phyloP scores from a whole-genome alignment of 2,329 filamentous ascomycete species.

The Pseudogymnoascus sp. region DNA sequence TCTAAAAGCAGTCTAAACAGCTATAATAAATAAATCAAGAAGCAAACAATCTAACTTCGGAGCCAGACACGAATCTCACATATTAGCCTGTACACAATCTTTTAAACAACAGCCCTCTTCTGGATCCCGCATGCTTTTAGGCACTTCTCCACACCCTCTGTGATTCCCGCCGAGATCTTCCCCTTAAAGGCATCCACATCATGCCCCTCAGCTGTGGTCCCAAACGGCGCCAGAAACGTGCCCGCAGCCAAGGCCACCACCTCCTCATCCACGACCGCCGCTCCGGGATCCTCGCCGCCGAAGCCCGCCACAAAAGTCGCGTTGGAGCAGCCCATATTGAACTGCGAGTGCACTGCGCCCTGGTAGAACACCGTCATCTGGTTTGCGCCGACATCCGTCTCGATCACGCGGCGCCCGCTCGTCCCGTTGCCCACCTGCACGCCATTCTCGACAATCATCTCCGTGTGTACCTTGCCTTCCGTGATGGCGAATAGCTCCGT shows the following conservation, averaged over 20 bases:
- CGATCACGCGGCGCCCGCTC: constrained; percentile 32
- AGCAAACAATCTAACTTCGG: background rate
- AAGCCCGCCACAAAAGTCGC: constrained; percentile 44
- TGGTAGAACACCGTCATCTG: constrained; percentile 47
- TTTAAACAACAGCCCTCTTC: background rate
- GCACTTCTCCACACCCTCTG: constrained; percentile 44
- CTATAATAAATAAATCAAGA: background rate
- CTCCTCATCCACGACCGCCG: constrained; percentile 40
- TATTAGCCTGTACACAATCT: background rate
- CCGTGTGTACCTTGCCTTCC: constrained; percentile 40
- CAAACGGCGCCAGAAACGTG: constrained; percentile 39
- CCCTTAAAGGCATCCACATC: constrained; percentile 38
- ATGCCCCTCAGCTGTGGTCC: constrained; percentile 36
- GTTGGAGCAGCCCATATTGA: constrained; percentile 44
- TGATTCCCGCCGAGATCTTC: constrained; percentile 39
- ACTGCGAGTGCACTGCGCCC: constrained; percentile 46
- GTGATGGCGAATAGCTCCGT: constrained; percentile 40
- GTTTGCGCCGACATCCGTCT: constrained; percentile 33
- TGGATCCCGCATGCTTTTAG: constrained; percentile 38
- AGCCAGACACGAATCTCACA: background rate
- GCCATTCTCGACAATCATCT: constrained; percentile 44
- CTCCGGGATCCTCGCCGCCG: constrained; percentile 41
- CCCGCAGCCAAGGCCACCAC: constrained; percentile 39
- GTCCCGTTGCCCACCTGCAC: constrained; percentile 33
- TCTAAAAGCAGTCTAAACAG: background rate